Base-by-base conservation (phyloP, 2,329 filamentous ascomycete genomes). In the Fusarium nisikadoi region DNA sequence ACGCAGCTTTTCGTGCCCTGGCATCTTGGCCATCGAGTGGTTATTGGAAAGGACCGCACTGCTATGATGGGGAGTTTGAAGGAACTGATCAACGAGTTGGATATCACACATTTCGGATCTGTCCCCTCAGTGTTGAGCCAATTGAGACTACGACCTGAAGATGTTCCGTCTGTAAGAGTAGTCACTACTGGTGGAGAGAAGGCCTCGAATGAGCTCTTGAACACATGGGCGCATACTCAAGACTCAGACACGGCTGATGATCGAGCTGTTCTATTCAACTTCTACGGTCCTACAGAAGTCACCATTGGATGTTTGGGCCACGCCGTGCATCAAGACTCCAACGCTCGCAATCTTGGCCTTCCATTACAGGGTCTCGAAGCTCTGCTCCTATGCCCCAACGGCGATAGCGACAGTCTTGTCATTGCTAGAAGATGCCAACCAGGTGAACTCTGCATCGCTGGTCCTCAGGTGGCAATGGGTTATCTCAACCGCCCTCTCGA, bases 131-230 rank as follows among this genome's bases (percentile, higher is more conserved):
- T 71, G 1, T 5, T 71, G 13, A 63, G 56, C 5, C 68, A 68
- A 19, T 27, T 71, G 19, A 27, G 68, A 23, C 27, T 71, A 0
- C 23, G 19, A 0, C 68, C 56, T 6, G 29, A 71, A 1, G 56
- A 71, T 23, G 47, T 71, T 1, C 56, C 68, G 0, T 71, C 68
- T 1, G 63, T 68, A 4, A 45, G 57, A 27, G 62, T 71, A 6
- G 46, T 71, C 2, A 71, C 68, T 2, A 68, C 63, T 3, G 68
- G 68, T 12, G 68, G 68, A 1, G 68, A 71, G 27, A 71, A 71
- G 17, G 68, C 68, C 1, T 71, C 68, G 0, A 68, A 68, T 3
- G 68, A 71, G 3, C 68, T 71, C 2, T 12, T 67, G n/a, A 68
- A 58, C 25, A 68, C 33, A 0, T 65, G 63, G 63, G 50, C 50